A percentile compares a stretch with the other conserved stretches of the same genome.
These are phyloP conservation scores for Huntiella omanensis DNA, from an alignment of 2,329 filamentous ascomycete species.

Conservation along the genomic window DNA sequence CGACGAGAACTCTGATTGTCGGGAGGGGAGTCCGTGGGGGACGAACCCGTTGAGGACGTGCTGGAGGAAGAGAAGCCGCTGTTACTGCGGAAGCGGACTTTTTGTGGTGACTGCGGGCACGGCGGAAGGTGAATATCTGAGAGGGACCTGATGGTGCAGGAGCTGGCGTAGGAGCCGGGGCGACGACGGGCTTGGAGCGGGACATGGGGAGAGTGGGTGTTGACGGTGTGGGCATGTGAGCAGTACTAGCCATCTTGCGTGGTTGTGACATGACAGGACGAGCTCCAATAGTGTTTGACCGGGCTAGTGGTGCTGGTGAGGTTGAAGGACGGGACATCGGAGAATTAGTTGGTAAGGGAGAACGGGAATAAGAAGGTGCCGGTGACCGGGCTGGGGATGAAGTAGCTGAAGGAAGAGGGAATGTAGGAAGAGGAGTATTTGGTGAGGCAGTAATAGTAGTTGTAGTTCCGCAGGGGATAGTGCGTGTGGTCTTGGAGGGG, in stretches of 20 bases:
- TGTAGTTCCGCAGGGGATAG: no score
- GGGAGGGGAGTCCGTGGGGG: conserved; percentile 6
- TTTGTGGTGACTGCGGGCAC: neutral
- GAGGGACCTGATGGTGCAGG: neutral
- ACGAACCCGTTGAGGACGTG: neutral
- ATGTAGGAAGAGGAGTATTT: no score
- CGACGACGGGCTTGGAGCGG: neutral
- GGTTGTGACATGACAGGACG: conserved; percentile 3
- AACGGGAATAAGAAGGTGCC: no score
- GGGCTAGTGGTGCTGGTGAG: neutral
- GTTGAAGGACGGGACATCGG: neutral
- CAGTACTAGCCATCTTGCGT: conserved; percentile 2
- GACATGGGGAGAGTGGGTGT: neutral
- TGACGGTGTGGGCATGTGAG: neutral
- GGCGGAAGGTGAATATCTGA: neutral
- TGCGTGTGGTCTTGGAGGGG: no score
- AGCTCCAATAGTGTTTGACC: conserved; percentile 5
- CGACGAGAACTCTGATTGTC: conserved; percentile 23
- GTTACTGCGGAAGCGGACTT: conserved; percentile 1
- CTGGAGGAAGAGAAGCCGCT: neutral
- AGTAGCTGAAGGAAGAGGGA: no score
- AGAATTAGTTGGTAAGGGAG: no score
- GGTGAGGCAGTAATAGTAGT: no score
- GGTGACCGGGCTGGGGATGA: no score
- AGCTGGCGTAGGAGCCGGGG: neutral